Evolutionary conservation across 345 rosid genomes (phyloP), one percentile per base, ranked within the genome.

Genomic region (Ceriops decandra): DNA sequence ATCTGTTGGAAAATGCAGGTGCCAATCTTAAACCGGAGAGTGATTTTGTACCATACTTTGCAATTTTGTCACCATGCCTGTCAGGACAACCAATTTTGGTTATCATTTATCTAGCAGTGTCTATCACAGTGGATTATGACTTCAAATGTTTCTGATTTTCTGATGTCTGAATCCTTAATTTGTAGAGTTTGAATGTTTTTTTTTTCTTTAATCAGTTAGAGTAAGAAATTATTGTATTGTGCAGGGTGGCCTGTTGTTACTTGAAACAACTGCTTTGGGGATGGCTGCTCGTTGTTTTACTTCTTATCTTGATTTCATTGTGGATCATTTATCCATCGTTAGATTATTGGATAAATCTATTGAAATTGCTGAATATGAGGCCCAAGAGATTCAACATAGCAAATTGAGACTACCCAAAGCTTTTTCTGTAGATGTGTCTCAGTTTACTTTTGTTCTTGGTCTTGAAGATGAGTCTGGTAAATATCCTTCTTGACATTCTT

Each of bases 241-340:
- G 76, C 97, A 93, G 98, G 98, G 96, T 75, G 87, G 92, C 72
- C 78, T 76, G 77, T 71, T 87, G 66, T 70, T 87, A 72, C 76
- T 90, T 79, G 98, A 93, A 78, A 66, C 83, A 42, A 68, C 70
- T 65, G 88, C 96, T 66, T 68, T 87, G 81, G 75, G 64, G 62
- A 78, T 75, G 74, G 83, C 83, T 69, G 46, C 78, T 69, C 76
- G 61, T 57, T 84, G 83, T 68, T 76, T 79, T 83, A 68, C 80
- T 70, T 76, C 74, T 28, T 85, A 78, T 78, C 67, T 85, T 33
- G 68, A 74, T 72, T 69, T 38, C 64, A 67, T 83, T 26, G 49
- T 66, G 62, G 69, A 76, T 65, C 57, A 80, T 63, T 53, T 85
- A 54, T 77, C 85, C 27, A 56, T 72, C 63, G 26, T 79, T 67